Percentiles rank a stretch among this genome's conserved stretches.
These are phyloP conservation scores for Saccharomyces hybrid DNA, from an alignment of 1,139 yeast genomes.

Conservation along the genomic window DNA sequence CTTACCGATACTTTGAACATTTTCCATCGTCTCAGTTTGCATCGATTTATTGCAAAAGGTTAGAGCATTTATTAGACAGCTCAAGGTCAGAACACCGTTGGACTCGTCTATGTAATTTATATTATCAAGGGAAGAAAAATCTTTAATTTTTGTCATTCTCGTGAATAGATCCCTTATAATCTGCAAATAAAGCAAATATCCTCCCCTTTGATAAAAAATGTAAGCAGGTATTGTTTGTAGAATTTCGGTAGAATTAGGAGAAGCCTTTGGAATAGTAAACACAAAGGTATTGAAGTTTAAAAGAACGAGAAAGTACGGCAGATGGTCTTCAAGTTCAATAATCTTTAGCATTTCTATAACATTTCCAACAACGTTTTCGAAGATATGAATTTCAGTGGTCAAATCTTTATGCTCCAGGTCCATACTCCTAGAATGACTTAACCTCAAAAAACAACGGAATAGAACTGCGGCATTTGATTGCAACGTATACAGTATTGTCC, in stretches of 20 bases:
- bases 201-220: slow-evolving; percentile 42
- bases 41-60: slow-evolving; percentile 38
- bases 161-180: slow-evolving; percentile 17
- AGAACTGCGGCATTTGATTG: slow-evolving; percentile 41
- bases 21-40: slow-evolving; percentile 27
- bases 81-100: slow-evolving; percentile 36
- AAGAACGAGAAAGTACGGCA: slow-evolving; percentile 30
- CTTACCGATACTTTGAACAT: slow-evolving; percentile 18
- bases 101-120: slow-evolving; percentile 36
- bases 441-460: slow-evolving; percentile 29
- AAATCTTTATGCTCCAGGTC: slow-evolving; percentile 15
- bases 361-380: slow-evolving; percentile 23
- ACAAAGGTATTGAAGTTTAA: slow-evolving; percentile 26
- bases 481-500: slow-evolving; percentile 44
- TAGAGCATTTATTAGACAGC: slow-evolving; percentile 38
- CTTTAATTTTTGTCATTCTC: slow-evolving; percentile 21
- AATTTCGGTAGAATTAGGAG: slow-evolving; percentile 26
- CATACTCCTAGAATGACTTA: slow-evolving; percentile 24
- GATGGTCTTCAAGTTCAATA: slow-evolving; percentile 13
- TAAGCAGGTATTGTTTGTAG: slow-evolving; percentile 41
- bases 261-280: slow-evolving; percentile 26
- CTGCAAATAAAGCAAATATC: slow-evolving; percentile 30
- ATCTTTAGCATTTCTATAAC: slow-evolving; percentile 20
- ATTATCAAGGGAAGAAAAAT: slow-evolving; percentile 33
- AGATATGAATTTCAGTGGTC: slow-evolving; percentile 23